phyloP scores from a whole-genome alignment of 2,329 filamentous ascomycete genomes.

The Boeremia lycopersici region DNA sequence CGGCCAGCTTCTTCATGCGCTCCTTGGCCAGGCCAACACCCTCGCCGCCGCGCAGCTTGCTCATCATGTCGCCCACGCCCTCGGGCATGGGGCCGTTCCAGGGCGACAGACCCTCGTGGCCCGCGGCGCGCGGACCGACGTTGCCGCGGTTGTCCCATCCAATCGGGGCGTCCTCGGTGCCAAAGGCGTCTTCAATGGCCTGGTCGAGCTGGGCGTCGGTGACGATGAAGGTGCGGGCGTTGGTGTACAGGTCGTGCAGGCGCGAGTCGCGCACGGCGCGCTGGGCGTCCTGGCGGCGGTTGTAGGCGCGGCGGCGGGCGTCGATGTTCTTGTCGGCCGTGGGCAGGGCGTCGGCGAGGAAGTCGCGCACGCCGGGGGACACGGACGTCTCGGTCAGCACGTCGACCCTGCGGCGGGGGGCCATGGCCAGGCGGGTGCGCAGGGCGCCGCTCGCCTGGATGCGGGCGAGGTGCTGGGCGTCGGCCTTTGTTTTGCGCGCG shows the following conservation, averaged over 20 bases:
- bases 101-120: slow-evolving; percentile 37
- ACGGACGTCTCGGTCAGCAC: slow-evolving; percentile 40
- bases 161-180: slow-evolving; percentile 58
- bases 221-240: slow-evolving; percentile 85
- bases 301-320: slow-evolving; percentile 40
- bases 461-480: slow-evolving; percentile 26
- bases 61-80: slow-evolving; percentile 40
- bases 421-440: slow-evolving; percentile 59
- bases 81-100: slow-evolving; percentile 42
- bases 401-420: slow-evolving; percentile 71
- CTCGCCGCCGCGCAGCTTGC: slow-evolving; percentile 45
- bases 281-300: slow-evolving; percentile 57
- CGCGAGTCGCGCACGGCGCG: slow-evolving; percentile 68
- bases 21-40: slow-evolving; percentile 57
- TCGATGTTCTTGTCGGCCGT: slow-evolving; percentile 36
- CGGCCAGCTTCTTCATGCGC: slow-evolving; percentile 68
- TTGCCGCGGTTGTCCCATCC: slow-evolving; percentile 43
- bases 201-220: slow-evolving; percentile 76
- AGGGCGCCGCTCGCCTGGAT: slow-evolving; percentile 50
- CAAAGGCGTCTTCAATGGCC: slow-evolving; percentile 78
- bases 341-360: slow-evolving; percentile 40
- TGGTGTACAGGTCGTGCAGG: slow-evolving; percentile 87
- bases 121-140: slow-evolving; percentile 23
- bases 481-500: slow-evolving; percentile 42
- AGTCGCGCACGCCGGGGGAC: slow-evolving; percentile 41